Percentiles rank a stretch among this genome's conserved stretches.
These are phyloP conservation scores for Hordeum vulgare DNA, from an alignment of 176 grass and related monocot species.

Conservation along the genomic window DNA sequence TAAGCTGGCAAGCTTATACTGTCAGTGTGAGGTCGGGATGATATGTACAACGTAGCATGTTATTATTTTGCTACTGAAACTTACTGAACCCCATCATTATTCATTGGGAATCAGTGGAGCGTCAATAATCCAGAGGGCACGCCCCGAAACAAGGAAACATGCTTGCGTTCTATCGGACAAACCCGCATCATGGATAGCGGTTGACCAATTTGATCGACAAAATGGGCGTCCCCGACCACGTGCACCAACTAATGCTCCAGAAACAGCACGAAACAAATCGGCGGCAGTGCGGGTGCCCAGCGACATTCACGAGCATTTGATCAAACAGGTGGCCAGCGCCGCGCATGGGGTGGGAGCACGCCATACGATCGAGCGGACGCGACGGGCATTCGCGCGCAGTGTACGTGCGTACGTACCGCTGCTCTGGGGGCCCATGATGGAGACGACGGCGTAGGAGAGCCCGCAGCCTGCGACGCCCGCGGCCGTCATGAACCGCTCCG, in stretches of 20 bases:
- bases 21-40: neutral
- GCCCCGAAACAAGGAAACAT: neutral
- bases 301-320: slow-evolving; percentile 1
- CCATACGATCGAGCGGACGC: neutral
- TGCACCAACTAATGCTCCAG: neutral
- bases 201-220: neutral
- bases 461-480: slow-evolving; percentile 38
- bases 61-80: neutral
- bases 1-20: neutral
- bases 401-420: slow-evolving; percentile 36
- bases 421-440: slow-evolving; percentile 67
- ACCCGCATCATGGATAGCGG: neutral
- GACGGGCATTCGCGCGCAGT: neutral
- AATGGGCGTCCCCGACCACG: neutral
- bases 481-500: slow-evolving; percentile 49
- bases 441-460: slow-evolving; percentile 66
- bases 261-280: neutral
- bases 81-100: neutral
- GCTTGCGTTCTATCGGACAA: neutral
- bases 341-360: neutral
- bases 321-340: slow-evolving; percentile 18
- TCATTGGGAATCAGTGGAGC: too few species aligned
- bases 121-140: neutral
- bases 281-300: neutral
- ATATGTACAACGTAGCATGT: neutral